These are phyloP conservation scores for Globisporangium camurandrum DNA, from an alignment of 352 stramenopile species.

Conservation along the genomic window DNA sequence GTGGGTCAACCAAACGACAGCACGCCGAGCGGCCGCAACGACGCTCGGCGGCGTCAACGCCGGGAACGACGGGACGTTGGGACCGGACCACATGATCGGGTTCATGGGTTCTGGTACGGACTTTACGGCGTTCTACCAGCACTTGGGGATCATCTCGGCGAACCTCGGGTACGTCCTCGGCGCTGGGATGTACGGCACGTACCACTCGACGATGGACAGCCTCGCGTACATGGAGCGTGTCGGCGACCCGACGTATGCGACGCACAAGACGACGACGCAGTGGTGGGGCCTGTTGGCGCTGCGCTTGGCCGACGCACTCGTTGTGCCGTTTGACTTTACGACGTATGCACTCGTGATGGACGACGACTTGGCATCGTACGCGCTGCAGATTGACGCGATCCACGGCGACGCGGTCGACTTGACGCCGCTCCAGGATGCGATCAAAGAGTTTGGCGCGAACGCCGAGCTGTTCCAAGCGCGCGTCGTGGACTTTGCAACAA, in stretches of 20 bases:
- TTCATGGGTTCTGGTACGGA: constrained; percentile 52
- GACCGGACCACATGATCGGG: constrained; percentile 28
- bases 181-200: constrained; percentile 45
- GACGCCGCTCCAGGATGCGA: constrained; percentile 23
- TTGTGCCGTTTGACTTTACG: constrained; percentile 69
- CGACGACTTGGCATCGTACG: constrained; percentile 28
- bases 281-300: constrained; percentile 62
- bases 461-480: constrained; percentile 19
- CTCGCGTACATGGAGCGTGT: constrained; percentile 56
- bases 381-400: constrained; percentile 12
- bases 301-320: constrained; percentile 33
- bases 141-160: constrained; percentile 68
- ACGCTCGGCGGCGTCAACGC: background rate
- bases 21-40: constrained; percentile 11
- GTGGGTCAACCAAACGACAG: constrained; percentile 22
- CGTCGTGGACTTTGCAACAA: constrained; percentile 5
- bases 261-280: constrained; percentile 35
- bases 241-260: constrained; percentile 50
- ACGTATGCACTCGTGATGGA: constrained; percentile 58
- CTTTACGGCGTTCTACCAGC: constrained; percentile 72
- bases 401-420: constrained; percentile 22
- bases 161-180: constrained; percentile 47
- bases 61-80: constrained; percentile 26
- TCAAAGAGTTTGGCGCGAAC: constrained; percentile 32
- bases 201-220: constrained; percentile 86